phyloP scores from a whole-genome alignment of 2,329 filamentous ascomycete species.

The Trichoderma polysporum region DNA sequence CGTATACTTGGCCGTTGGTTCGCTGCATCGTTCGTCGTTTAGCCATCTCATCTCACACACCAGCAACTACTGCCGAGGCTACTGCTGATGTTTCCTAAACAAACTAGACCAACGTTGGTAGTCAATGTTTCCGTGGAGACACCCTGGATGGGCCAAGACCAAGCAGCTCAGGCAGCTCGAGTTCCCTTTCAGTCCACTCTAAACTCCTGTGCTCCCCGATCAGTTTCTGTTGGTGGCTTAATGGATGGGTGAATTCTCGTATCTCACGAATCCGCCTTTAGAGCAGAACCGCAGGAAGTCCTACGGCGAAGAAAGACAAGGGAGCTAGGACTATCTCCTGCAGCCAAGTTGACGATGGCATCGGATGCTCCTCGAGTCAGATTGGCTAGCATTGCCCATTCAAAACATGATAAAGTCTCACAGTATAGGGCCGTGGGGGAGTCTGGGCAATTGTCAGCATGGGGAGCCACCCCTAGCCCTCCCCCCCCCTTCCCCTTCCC shows the following conservation, averaged over 20 bases:
- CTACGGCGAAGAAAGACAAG: not conserved
- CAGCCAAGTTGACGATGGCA: not conserved
- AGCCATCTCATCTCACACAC: not conserved
- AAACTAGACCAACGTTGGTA: not conserved
- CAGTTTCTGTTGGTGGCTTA: not conserved
- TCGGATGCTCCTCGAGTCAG: slow-evolving; percentile 3
- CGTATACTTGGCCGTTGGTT: not conserved
- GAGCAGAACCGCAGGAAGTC: not conserved
- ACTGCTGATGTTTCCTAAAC: slow-evolving; percentile 6
- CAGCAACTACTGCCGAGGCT: not conserved
- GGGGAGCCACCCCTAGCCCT: not conserved
- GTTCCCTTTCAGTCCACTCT: not conserved
- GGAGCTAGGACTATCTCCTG: not conserved
- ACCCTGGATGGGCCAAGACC: not conserved
- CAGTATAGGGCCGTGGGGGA: not conserved
- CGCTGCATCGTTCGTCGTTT: not conserved
- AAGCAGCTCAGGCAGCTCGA: not conserved
- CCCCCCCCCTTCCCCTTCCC: not conserved
- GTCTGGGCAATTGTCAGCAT: slow-evolving; percentile 8
- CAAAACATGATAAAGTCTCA: not conserved
- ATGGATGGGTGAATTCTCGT: not conserved
- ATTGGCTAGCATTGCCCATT: not conserved
- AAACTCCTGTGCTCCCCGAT: not conserved
- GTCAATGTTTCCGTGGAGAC: not conserved
- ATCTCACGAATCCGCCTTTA: not conserved